Evolutionary conservation across 2,329 filamentous ascomycete species (phyloP).

Genomic region (Colletotrichum sp.): DNA sequence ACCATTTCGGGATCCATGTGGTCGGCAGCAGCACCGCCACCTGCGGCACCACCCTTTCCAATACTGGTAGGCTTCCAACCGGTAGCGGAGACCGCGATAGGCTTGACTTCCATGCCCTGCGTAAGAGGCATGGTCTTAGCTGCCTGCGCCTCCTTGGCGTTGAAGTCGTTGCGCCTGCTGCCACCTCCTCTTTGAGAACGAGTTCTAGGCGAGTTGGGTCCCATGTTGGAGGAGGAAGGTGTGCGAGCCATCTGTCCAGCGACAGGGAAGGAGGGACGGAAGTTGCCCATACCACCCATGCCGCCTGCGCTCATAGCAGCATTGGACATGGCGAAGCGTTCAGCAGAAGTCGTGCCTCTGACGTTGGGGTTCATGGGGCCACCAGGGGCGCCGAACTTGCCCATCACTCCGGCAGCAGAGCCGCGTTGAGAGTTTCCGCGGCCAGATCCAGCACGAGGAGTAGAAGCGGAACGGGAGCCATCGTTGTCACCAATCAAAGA

Average conservation of each 20-base stretch:
- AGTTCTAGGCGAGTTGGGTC: constrained; percentile 76
- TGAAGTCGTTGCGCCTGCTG: constrained; percentile 67
- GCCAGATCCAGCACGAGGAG: constrained; percentile 61
- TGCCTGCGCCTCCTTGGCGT: constrained; percentile 68
- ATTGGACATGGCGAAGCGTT: constrained; percentile 73
- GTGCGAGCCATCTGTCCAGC: constrained; percentile 69
- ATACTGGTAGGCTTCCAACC: constrained; percentile 92
- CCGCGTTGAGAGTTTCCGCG: constrained; percentile 59
- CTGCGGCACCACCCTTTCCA: constrained; percentile 43
- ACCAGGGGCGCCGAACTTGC: constrained; percentile 57
- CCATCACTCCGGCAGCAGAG: constrained; percentile 67
- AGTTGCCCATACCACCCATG: constrained; percentile 31
- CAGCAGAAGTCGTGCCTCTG: constrained; percentile 75
- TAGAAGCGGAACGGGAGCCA: constrained; percentile 64
- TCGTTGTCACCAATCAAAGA: constrained; percentile 81
- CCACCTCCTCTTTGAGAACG: constrained; percentile 57
- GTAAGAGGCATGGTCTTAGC: constrained; percentile 94
- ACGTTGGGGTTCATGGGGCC: constrained; percentile 42
- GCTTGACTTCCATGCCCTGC: constrained; percentile 79
- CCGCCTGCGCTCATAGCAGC: constrained; percentile 42
- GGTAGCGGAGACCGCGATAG: constrained; percentile 71
- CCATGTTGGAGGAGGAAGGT: constrained; percentile 62
- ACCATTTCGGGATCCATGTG: constrained; percentile 90
- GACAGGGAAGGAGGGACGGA: constrained; percentile 56
- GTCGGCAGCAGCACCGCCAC: constrained; percentile 44